Base-by-base conservation (phyloP, 164 flowering plant genomes). In the Vitis rupestris region DNA sequence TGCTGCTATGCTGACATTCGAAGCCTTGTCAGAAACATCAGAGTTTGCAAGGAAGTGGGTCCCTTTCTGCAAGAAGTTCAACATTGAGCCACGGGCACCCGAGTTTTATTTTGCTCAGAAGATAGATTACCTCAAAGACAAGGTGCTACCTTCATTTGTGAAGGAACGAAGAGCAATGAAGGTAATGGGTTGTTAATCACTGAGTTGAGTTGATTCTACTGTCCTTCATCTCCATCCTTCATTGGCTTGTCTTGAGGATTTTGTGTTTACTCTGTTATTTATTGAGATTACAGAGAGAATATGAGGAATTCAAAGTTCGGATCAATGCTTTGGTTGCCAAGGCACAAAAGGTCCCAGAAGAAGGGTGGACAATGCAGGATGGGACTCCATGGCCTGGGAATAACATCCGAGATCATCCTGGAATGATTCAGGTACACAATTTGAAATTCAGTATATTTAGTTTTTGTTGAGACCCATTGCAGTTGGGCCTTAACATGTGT, bases 381-480 rank as follows among this genome's bases (percentile, higher is more conserved):
- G 94, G 94, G 57, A 86, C 89, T 65, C 87, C 80, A 15, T 89
- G 94, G 90, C 94, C 94, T 44, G 94, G 94, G n/a, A 89, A 89
- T 70, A 86, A 84, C 74, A 81, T 80, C 57, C 75, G 90, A n/a
- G 94, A 89, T 75, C 94, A 89, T 77, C 94, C 94, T 61, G 94
- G 92, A 27, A 89, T 89, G 92, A 89, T 89, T 73, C 94, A 89
- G 90, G 94, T 84, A 9, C 10, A 13, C 17, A 44, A 8, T 11
- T 61, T 53, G 3, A 1, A 5, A 19, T 13, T 10, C 19, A 3
- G 23, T 51, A 27, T 10, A 10, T 16, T 17, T 16, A 23, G 3
- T 65, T 15, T 8, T 47, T 6, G 4, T 50, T 59, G 16, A n/a
- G n/a, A n/a, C 14, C 15, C 53, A 59, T 14, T 48, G 44, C 44